Base-by-base conservation (phyloP, 768 basidiomycete genomes). In the Imleria badia region DNA sequence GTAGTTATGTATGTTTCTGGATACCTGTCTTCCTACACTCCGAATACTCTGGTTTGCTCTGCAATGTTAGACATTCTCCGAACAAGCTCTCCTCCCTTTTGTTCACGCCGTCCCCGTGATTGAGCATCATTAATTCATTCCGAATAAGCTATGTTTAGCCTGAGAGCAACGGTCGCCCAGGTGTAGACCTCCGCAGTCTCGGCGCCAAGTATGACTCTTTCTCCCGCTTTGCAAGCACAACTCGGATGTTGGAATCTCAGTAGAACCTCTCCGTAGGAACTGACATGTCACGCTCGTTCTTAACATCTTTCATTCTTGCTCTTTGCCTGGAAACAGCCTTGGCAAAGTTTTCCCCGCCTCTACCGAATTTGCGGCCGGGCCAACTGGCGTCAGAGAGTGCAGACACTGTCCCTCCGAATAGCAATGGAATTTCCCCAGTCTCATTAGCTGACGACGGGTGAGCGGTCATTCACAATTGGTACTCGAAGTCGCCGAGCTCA, bases 391-490 rank as follows among this genome's bases (percentile, higher is more conserved):
- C 66, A 26, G 53, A 55, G n/a, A n/a, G n/a, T 12, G 12, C 35
- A 45, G 59, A 49, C 51, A 44, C 26, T 34, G 51, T 60, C 36
- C 64, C 64, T 20, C 56, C 67, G 49, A 76, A 74, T 51, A 60
- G 11, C 40, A 52, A 71, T 47, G 80, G 81, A 17, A 74, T 84
- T 53, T 73, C 74, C 15, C 57, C 72, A 3, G 68, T 85, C 45
- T 66, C 78, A 7, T 60, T 80, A 40, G 74, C 83, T 9, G 71
- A 68, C 44, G 79, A 85, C 56, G 76, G 73, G 66, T 79, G 71
- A 71, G 65, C 72, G 75, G 76, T 80, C 55, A 49, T 78, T 73
- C 22, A 33, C 46, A 19, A 46, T n/a, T 40, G 15, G 50, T 39
- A 26, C 26, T 26, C 20, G n/a, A 45, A n/a, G 41, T 26, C 42